A percentile compares a stretch with the other conserved stretches of the same genome.
Evolutionary conservation across 352 stramenopile species (phyloP).

Genomic region (Globisporangium emineosum): DNA sequence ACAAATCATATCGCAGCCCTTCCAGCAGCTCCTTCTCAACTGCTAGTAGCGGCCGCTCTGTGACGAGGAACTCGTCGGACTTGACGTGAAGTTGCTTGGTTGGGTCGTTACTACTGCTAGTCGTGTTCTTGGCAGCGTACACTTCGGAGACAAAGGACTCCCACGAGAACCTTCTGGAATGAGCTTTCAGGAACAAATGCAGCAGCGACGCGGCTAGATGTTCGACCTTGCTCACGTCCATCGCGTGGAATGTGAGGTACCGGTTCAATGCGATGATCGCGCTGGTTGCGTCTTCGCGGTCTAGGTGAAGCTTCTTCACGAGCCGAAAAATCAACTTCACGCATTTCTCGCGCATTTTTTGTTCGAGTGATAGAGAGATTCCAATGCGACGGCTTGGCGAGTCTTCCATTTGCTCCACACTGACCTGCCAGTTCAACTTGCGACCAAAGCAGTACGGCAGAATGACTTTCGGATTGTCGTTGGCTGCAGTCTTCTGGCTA

Average conservation of each 20-base stretch:
- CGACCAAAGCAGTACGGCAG: slow-evolving; percentile 60
- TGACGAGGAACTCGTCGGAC: slow-evolving; percentile 48
- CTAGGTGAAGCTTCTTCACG: slow-evolving; percentile 53
- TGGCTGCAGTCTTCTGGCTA: background rate
- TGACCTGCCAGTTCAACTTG: slow-evolving; percentile 75
- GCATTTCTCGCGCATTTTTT: slow-evolving; percentile 59
- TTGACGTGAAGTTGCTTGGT: slow-evolving; percentile 19
- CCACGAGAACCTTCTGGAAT: slow-evolving; percentile 58
- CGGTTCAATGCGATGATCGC: slow-evolving; percentile 74
- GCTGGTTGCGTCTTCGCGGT: slow-evolving; percentile 69
- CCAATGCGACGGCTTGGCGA: slow-evolving; percentile 52
- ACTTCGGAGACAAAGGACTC: slow-evolving; percentile 66
- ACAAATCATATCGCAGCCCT: slow-evolving; percentile 72
- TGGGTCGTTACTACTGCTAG: slow-evolving; percentile 17
- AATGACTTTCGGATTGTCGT: slow-evolving; percentile 14
- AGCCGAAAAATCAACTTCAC: slow-evolving; percentile 64
- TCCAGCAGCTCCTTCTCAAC: slow-evolving; percentile 66
- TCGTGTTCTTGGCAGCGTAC: slow-evolving; percentile 53
- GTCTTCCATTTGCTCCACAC: slow-evolving; percentile 46
- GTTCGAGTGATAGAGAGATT: slow-evolving; percentile 65
- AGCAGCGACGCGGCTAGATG: slow-evolving; percentile 66
- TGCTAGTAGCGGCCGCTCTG: slow-evolving; percentile 57
- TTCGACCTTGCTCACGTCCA: slow-evolving; percentile 61
- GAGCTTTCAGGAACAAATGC: slow-evolving; percentile 73
- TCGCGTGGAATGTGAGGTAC: slow-evolving; percentile 74